phyloP scores from a whole-genome alignment of 208 protist species.

The Herpetomonas samuelpessoai region DNA sequence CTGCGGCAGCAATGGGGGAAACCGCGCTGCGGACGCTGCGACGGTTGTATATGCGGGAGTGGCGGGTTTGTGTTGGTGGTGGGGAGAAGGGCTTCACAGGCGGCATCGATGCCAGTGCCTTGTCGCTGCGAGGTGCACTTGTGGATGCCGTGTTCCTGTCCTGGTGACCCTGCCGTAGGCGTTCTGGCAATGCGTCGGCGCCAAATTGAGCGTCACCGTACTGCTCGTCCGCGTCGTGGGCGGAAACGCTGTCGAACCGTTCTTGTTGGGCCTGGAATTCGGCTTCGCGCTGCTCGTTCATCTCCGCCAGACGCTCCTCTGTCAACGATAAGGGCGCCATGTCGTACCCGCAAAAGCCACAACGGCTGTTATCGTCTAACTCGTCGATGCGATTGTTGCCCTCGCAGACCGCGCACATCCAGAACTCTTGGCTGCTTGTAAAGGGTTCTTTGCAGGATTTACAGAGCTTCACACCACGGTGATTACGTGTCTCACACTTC shows the following conservation, averaged over 20 bases:
- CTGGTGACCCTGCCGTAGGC: neutral
- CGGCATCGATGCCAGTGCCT: neutral
- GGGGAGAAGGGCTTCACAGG: neutral
- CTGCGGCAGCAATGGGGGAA: neutral
- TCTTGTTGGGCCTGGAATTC: slow-evolving; percentile 42
- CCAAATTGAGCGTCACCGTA: slow-evolving; percentile 50
- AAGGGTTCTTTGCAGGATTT: slow-evolving; percentile 46
- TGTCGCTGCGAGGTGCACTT: neutral
- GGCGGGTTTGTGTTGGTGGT: neutral
- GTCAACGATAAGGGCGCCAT: slow-evolving; percentile 71
- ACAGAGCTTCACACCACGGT: slow-evolving; percentile 73
- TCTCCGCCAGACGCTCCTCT: slow-evolving; percentile 46
- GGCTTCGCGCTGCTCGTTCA: slow-evolving; percentile 31
- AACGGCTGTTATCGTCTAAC: slow-evolving; percentile 82
- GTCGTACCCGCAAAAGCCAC: slow-evolving; percentile 84
- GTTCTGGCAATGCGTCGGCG: slow-evolving; percentile 19
- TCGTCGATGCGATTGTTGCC: slow-evolving; percentile 88
- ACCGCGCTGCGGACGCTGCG: neutral
- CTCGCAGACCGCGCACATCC: slow-evolving; percentile 83
- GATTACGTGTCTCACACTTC: slow-evolving; percentile 56
- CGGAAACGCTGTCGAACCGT: slow-evolving; percentile 60
- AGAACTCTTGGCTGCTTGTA: slow-evolving; percentile 57
- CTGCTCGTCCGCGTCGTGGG: slow-evolving; percentile 60
- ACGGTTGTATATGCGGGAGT: slow-evolving; percentile 16
- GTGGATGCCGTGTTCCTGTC: neutral